Percentiles rank a stretch among this genome's conserved stretches.
Evolutionary conservation across 192 early-diverging fungal species (phyloP).

Genomic region (Backusella mclennaniae): DNA sequence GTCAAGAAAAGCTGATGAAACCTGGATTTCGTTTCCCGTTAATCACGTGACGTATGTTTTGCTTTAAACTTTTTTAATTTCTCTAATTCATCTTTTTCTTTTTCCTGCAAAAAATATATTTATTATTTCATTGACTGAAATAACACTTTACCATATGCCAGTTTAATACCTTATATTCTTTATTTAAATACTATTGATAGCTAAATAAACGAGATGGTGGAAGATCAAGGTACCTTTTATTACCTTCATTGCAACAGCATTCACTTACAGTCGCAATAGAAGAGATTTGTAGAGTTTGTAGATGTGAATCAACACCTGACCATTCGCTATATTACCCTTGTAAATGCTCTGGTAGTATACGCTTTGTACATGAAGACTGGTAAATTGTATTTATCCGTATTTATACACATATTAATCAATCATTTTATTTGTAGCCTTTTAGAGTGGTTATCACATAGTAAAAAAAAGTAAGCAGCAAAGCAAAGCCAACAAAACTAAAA

Average conservation of each 20-base stretch:
- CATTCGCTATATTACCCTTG: constrained; percentile 92
- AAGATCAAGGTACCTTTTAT: not conserved
- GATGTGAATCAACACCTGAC: constrained; percentile 67
- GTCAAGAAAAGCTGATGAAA: not conserved
- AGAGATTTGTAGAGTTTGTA: constrained; percentile 83
- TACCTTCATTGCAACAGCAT: not conserved
- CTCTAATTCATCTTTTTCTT: not conserved
- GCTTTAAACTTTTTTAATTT: not conserved
- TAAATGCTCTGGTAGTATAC: constrained; percentile 93
- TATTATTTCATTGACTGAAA: not conserved
- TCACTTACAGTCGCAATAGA: not conserved
- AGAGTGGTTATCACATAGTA: constrained; percentile 82
- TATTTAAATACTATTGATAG: too few species aligned
- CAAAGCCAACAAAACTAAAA: not conserved
- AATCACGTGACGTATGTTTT: not conserved
- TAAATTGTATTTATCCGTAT: constrained; percentile 26
- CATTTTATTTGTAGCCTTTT: constrained; percentile 50
- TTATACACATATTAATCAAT: not conserved
- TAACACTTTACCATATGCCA: not conserved
- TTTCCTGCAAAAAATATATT: not conserved
- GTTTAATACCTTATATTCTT: not conserved
- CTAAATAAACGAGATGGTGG: not conserved
- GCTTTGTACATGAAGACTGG: constrained; percentile 91
- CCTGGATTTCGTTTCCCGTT: not conserved
- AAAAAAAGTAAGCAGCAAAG: constrained; percentile 56